phyloP scores from a whole-genome alignment of 2,329 filamentous ascomycete species.

The Hirsutella rhossiliensis region DNA sequence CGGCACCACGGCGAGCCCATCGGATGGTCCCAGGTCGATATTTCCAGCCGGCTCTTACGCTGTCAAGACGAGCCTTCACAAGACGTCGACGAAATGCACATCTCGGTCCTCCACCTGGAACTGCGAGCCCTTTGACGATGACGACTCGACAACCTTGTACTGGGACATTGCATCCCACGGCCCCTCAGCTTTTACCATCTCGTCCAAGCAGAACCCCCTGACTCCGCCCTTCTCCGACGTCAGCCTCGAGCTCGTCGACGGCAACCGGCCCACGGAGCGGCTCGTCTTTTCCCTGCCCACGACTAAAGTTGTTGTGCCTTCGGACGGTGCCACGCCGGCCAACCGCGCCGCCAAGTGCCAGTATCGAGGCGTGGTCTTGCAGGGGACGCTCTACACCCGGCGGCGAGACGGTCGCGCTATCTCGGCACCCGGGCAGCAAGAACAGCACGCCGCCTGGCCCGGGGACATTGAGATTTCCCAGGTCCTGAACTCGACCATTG shows the following conservation, averaged over 20 bases:
- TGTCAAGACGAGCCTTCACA: conserved; percentile 45
- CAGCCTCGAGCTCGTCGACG: conserved; percentile 35
- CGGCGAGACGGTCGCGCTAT: conserved; percentile 13
- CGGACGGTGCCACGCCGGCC: conserved; percentile 24
- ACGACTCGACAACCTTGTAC: conserved; percentile 40
- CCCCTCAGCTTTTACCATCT: conserved; percentile 34
- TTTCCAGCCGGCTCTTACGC: conserved; percentile 55
- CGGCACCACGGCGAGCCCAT: neutral
- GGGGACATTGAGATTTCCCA: conserved; percentile 45
- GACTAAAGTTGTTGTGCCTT: conserved; percentile 39
- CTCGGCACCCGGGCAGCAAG: neutral
- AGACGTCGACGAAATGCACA: conserved; percentile 42
- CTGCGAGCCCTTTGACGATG: conserved; percentile 42
- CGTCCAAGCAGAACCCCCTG: conserved; percentile 42
- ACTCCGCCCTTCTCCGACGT: conserved; percentile 41
- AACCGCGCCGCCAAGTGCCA: conserved; percentile 40
- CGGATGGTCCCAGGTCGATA: conserved; percentile 2
- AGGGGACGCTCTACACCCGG: conserved; percentile 48
- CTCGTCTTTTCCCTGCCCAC: conserved; percentile 44
- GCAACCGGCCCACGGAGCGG: conserved; percentile 35
- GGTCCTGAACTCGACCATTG: conserved; percentile 23
- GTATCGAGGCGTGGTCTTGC: conserved; percentile 43
- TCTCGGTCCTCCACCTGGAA: conserved; percentile 45
- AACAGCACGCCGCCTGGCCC: conserved; percentile 33
- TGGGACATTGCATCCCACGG: conserved; percentile 43